phyloP scores from a whole-genome alignment of 2,329 filamentous ascomycete genomes.

The Dactylellina leptospora region DNA sequence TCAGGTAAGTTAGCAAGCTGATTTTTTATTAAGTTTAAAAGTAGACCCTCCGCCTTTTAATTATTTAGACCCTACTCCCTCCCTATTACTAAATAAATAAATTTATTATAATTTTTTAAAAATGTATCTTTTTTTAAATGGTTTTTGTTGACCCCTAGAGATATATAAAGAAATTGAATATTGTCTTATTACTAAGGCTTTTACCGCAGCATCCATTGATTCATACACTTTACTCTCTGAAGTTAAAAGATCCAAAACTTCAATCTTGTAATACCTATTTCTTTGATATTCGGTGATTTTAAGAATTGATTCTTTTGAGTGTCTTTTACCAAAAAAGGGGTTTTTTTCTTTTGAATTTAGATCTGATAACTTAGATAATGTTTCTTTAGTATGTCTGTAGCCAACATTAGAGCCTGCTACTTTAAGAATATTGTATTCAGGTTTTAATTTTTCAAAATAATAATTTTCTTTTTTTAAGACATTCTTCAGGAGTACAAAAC shows the following conservation, averaged over 20 bases:
- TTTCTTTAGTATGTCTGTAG: constrained; percentile 10
- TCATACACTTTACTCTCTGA: not conserved
- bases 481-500: too few relatives aligned
- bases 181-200: not conserved
- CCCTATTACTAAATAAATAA: constrained; percentile 18
- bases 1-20: too few relatives aligned
- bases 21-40: constrained; percentile 17
- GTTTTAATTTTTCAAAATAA: not conserved
- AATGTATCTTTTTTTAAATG: constrained; percentile 12
- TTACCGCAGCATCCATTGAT: not conserved
- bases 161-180: not conserved
- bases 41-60: not conserved
- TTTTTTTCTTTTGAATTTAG: not conserved
- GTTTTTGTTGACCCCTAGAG: not conserved
- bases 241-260: not conserved
- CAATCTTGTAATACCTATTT: not conserved
- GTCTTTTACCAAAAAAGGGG: not conserved
- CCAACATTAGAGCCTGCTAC: constrained; percentile 1
- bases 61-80: not conserved
- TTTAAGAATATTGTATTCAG: constrained; percentile 17
- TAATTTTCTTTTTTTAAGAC: too few relatives aligned
- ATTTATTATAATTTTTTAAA: constrained; percentile 13
- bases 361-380: not conserved
- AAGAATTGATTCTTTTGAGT: not conserved
- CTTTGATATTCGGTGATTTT: not conserved